These are phyloP conservation scores for rapeseed (Brassica napus) DNA, from an alignment of 345 rosid genomes.

Conservation along the genomic window DNA sequence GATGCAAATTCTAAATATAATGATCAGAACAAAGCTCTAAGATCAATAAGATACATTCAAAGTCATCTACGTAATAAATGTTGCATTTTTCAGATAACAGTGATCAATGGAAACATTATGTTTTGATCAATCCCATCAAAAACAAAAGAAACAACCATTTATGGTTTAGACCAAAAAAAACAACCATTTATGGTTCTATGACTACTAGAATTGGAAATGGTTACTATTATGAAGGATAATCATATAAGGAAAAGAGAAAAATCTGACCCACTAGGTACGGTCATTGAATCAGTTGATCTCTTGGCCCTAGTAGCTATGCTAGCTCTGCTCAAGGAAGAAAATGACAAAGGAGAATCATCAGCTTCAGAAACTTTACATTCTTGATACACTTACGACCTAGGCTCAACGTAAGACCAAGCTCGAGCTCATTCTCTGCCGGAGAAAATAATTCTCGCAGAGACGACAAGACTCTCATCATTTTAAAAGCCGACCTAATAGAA, in stretches of 20 bases:
- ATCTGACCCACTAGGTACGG: constrained; percentile 55
- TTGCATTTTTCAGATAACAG: constrained; percentile 5
- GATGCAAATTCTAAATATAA: too few species aligned
- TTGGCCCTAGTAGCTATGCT: constrained; percentile 58
- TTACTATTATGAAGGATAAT: neutral
- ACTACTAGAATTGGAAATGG: neutral
- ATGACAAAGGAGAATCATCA: constrained; percentile 53
- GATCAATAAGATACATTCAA: constrained; percentile 10
- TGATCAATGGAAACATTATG: constrained; percentile 13
- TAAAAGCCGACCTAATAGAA: too few species aligned
- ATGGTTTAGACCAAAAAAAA: constrained; percentile 1
- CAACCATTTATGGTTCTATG: neutral
- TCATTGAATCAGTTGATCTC: constrained; percentile 68
- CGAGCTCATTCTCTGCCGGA: constrained; percentile 61
- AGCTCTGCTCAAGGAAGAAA: constrained; percentile 49
- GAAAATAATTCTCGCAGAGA: constrained; percentile 82
- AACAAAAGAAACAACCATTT: neutral
- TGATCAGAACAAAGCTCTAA: constrained; percentile 10
- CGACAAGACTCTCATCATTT: constrained; percentile 50
- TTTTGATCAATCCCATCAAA: neutral
- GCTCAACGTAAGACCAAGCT: constrained; percentile 66
- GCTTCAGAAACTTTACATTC: constrained; percentile 56
- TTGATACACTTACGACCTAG: constrained; percentile 33
- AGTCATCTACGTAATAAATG: neutral
- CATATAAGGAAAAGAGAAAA: constrained; percentile 8